These are phyloP conservation scores for Adansonia rubrostipa DNA, from an alignment of 441 rosid species.

Conservation along the genomic window DNA sequence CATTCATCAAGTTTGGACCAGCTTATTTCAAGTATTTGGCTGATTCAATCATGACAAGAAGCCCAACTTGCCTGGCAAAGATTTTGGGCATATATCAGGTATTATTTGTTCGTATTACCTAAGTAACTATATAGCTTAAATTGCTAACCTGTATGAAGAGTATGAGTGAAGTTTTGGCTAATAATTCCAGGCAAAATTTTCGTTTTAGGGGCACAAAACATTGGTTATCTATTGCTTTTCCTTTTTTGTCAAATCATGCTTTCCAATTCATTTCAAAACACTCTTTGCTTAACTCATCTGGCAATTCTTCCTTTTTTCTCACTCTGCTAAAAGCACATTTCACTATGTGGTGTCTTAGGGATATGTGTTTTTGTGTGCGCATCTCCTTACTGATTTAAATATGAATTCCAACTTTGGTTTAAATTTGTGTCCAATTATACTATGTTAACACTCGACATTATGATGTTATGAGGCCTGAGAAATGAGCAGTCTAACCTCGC, in stretches of 20 bases:
- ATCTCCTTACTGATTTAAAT: slow-evolving; percentile 12
- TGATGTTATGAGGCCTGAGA: neutral
- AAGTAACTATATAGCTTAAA: slow-evolving; percentile 6
- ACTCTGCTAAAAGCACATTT: slow-evolving; percentile 7
- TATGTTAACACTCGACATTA: neutral
- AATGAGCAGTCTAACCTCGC: neutral
- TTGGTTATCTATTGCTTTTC: slow-evolving; percentile 8
- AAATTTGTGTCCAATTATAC: slow-evolving; percentile 12
- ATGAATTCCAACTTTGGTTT: neutral
- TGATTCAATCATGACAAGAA: slow-evolving; percentile 56
- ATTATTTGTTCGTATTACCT: slow-evolving; percentile 17
- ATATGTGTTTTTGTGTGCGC: neutral
- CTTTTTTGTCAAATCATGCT: neutral
- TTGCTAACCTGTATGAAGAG: neutral
- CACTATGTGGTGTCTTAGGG: neutral
- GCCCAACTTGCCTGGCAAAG: slow-evolving; percentile 81
- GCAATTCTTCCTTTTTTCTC: neutral
- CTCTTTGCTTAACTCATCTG: slow-evolving; percentile 4
- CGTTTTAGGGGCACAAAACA: neutral
- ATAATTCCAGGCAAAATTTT: neutral
- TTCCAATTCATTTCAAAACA: slow-evolving; percentile 2
- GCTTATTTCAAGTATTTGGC: slow-evolving; percentile 70
- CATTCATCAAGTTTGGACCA: slow-evolving; percentile 73
- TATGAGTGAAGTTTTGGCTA: slow-evolving; percentile 3
- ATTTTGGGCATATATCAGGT: slow-evolving; percentile 86